Base-by-base conservation (phyloP, 345 rosid genomes). In the Crucihimalaya himalaica region DNA sequence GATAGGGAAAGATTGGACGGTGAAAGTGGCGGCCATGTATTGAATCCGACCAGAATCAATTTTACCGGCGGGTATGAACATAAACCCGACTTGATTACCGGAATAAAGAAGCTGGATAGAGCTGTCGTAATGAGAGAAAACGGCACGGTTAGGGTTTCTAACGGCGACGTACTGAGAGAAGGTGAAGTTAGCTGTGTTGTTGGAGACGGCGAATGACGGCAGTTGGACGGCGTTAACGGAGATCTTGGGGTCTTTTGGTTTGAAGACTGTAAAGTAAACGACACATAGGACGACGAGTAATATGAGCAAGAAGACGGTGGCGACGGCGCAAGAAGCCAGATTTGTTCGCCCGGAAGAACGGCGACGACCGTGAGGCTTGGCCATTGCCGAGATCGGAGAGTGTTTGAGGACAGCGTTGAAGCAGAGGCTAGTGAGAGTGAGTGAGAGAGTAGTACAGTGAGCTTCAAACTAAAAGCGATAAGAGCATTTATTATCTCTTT, bases 41-140 rank as follows among this genome's bases (percentile, higher is more conserved):
- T 92, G 87, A 76, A 92, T 86, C 73, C 57, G 86, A 31, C 96
- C 94, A 1, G 97, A 68, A 9, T 80, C 91, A 84, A 92, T 86
- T 80, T 89, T 84, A 5, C 98, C 97, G 34, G 99, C 99, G 78
- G 99, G 99, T 12, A 96, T 89, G 83, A 92, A 92, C 97, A 96
- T 86, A 85, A 92, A 92, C 3, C 98, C 99, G 61, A 96, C 93
- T 78, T 85, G 98, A 54, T 86, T 83, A 8, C 97, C 98, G 14
- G 94, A 82, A 72, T 90, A 88, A 54, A 89, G 86, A 27, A 96
- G 96, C 93, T 90, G 93, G 63, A 96, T 87, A 40, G 96, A 85
- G 73, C 94, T 87, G 77, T 89, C 98, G 85, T 82, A 96, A 86
- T 96, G 99, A 72, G 96, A 80, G 83, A 96, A 96, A 39, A 66